phyloP scores from a whole-genome alignment of 2,329 filamentous ascomycete species.

The Diaporthe vaccinii region DNA sequence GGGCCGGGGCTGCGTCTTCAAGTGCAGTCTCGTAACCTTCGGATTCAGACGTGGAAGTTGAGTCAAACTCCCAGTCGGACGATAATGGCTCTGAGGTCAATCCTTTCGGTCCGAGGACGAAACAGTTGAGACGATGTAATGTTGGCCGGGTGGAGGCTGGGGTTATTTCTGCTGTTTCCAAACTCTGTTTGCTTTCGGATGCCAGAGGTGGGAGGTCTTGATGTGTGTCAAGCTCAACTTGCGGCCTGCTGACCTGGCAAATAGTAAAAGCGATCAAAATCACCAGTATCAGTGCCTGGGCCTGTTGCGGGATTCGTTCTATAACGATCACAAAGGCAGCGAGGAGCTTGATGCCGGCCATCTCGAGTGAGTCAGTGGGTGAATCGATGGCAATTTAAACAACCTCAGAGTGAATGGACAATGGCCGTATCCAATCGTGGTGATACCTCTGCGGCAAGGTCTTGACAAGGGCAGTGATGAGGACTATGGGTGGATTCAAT shows the following conservation, averaged over 20 bases:
- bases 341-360: background rate
- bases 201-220: too few relatives aligned
- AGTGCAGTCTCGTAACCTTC: background rate
- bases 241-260: background rate
- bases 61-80: background rate
- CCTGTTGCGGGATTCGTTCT: too few relatives aligned
- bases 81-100: background rate
- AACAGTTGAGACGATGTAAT: background rate
- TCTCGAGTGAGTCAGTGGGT: background rate
- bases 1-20: background rate
- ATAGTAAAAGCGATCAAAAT: background rate
- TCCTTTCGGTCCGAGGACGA: background rate
- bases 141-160: background rate
- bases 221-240: background rate
- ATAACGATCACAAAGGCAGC: background rate
- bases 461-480: too few relatives aligned
- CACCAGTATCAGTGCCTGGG: accelerated
- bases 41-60: background rate
- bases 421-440: background rate
- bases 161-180: too few relatives aligned
- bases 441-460: background rate
- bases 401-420: background rate
- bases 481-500: background rate
- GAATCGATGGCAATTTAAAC: background rate
- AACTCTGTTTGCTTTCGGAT: background rate